A percentile compares a stretch with the other conserved stretches of the same genome.
phyloP scores from a whole-genome alignment of 768 basidiomycete species.

The Sistotremastrum suecicum region DNA sequence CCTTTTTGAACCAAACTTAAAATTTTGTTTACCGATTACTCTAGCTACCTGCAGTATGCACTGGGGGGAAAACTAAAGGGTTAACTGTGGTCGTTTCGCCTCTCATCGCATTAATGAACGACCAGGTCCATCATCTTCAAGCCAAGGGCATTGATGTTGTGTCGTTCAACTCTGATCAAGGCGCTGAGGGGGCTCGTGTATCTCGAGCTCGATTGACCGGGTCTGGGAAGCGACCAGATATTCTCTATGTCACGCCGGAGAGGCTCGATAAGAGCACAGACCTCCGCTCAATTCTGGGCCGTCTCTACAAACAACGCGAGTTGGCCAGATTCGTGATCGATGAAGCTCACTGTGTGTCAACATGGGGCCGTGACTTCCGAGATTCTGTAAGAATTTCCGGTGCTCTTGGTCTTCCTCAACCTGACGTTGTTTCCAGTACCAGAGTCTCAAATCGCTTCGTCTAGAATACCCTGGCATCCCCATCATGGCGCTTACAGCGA shows the following conservation, averaged over 20 bases:
- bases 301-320: conserved; percentile 39
- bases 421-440: conserved; percentile 35
- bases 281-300: conserved; percentile 40
- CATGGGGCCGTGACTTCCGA: conserved; percentile 92
- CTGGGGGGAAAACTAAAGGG: conserved; percentile 53
- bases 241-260: conserved; percentile 90
- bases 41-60: conserved; percentile 80
- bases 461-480: conserved; percentile 66
- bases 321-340: conserved; percentile 90
- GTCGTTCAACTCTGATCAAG: conserved; percentile 47
- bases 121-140: conserved; percentile 64
- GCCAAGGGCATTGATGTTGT: conserved; percentile 56
- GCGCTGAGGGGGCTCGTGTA: conserved; percentile 19
- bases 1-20: neutral
- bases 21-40: conserved; percentile 11
- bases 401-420: neutral
- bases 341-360: conserved; percentile 89
- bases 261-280: conserved; percentile 50
- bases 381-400: conserved; percentile 40
- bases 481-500: conserved; percentile 94
- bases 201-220: conserved; percentile 29
- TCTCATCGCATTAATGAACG: conserved; percentile 74
- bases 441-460: conserved; percentile 51
- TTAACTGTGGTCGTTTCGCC: conserved; percentile 88
- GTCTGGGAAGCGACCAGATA: conserved; percentile 33